Evolutionary conservation across 306 rosid species (phyloP).

Genomic region (Ochetophila trinervis): DNA sequence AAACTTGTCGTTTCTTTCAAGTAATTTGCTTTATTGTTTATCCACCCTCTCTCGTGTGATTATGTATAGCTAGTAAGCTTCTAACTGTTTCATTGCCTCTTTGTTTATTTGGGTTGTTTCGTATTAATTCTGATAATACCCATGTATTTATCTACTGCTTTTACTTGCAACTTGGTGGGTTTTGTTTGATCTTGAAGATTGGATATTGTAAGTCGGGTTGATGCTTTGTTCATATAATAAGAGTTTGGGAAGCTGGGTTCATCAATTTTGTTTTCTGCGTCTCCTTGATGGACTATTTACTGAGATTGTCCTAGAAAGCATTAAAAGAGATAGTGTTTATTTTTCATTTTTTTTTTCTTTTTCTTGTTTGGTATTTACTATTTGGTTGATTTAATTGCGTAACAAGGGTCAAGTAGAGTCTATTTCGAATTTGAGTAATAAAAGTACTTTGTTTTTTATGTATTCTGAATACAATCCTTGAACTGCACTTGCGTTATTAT

Average conservation of each 20-base stretch:
- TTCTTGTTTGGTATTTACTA: background rate
- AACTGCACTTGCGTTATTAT: background rate
- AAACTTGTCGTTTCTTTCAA: slow-evolving; percentile 21
- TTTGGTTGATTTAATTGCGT: slow-evolving; percentile 9
- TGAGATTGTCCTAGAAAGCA: background rate
- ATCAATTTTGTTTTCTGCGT: slow-evolving; percentile 5
- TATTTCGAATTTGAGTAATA: background rate
- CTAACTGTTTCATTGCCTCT: background rate
- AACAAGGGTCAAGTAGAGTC: background rate
- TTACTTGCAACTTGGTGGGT: background rate
- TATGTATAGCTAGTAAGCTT: background rate
- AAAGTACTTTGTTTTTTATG: background rate
- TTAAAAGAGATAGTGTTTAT: too few species aligned
- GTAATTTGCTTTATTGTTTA: slow-evolving; percentile 25
- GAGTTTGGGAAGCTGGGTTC: background rate
- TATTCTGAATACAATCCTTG: slow-evolving; percentile 7
- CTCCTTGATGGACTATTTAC: background rate
- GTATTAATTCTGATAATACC: slow-evolving; percentile 19
- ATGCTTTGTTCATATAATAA: background rate
- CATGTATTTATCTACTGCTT: background rate
- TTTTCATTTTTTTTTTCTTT: background rate
- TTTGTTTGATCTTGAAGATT: slow-evolving; percentile 13
- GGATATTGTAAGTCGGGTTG: background rate
- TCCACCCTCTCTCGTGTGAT: background rate
- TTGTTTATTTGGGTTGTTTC: background rate